Evolutionary conservation across 2,329 filamentous ascomycete species (phyloP).

Genomic region (Beauveria sp.): DNA sequence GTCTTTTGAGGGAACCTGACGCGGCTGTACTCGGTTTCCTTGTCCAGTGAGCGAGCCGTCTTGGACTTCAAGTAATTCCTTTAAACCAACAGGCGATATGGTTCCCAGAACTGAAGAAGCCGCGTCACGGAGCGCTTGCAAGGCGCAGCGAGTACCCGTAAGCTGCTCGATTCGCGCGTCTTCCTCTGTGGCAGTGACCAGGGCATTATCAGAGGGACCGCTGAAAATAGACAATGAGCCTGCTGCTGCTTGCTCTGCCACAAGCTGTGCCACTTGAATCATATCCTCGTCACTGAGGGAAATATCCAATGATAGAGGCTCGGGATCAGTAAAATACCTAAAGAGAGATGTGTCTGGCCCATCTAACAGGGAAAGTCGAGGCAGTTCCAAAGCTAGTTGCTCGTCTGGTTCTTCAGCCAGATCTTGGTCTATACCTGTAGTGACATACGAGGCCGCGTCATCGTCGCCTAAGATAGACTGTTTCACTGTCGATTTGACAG

Average conservation of each 20-base stretch:
- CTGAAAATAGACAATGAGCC: slow-evolving; percentile 34
- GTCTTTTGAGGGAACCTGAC: slow-evolving; percentile 35
- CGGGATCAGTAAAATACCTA: slow-evolving; percentile 51
- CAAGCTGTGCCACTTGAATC: slow-evolving; percentile 60
- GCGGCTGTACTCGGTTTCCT: slow-evolving; percentile 43
- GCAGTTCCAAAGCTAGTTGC: slow-evolving; percentile 41
- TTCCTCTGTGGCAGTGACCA: slow-evolving; percentile 16
- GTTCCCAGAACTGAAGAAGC: slow-evolving; percentile 37
- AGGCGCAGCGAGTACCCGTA: slow-evolving; percentile 37
- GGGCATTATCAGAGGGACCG: slow-evolving; percentile 15
- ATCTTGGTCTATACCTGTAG: slow-evolving; percentile 43
- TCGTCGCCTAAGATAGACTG: slow-evolving; percentile 35
- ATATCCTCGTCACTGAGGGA: slow-evolving; percentile 49
- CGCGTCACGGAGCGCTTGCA: slow-evolving; percentile 38
- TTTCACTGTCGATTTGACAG: slow-evolving; percentile 40
- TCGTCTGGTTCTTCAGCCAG: slow-evolving; percentile 37
- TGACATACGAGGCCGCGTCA: slow-evolving; percentile 44
- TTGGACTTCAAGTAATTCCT: slow-evolving; percentile 47
- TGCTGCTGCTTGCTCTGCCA: slow-evolving; percentile 62
- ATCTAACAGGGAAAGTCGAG: slow-evolving; percentile 40
- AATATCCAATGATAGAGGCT: slow-evolving; percentile 41
- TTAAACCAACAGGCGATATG: slow-evolving; percentile 30
- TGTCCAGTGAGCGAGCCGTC: slow-evolving; percentile 48
- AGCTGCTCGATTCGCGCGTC: slow-evolving; percentile 33
- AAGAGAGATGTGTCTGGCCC: slow-evolving; percentile 41